Evolutionary conservation across 192 early-diverging fungal species (phyloP), one percentile per base, ranked within the genome.

Genomic region (Coemansia erecta): DNA sequence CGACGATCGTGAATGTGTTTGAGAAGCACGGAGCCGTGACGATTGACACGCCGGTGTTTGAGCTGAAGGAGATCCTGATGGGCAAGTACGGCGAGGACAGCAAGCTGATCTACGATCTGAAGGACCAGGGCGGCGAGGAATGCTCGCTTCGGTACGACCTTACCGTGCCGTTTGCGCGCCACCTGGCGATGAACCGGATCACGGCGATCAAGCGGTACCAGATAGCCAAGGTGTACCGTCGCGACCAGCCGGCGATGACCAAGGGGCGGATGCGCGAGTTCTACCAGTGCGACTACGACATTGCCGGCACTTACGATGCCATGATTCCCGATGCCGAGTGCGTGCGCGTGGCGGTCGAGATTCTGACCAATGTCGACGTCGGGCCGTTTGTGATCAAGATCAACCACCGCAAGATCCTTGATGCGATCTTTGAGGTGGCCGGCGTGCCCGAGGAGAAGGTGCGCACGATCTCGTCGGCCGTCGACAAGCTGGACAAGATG

Each of bases 251-350:
- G 40, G 93, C 94, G 3, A 92, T 99, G 87, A 93, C 92, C 56
- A 95, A 97, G 82, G 95, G 97, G 4, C 87, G 95, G n/a, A 92
- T 98, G 92, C 83, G 97, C 67, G 97, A 99, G 78, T 99, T 99
- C 62, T 95, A 86, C 81, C 95, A 99, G 74, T 98, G 95, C 73
- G 95, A 99, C 84, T 98, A 94, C 52, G 97, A 99, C 72, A 90
- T 99, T 77, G 97, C 97, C 18, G 97, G 97, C 6, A 69, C 68
- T 14, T 96, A 95, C 61, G 97, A 97, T 42, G 54, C 91, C 11
- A 99, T 99, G 97, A 83, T 99, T n/a, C 91, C 97, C 21, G 97
- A 99, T 68, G 87, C 93, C 21, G 97, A 99, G 66, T 86, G 88
- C 37, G 61, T 99, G 33, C 80, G 86, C 19, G 84, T 96, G 18